phyloP scores from a whole-genome alignment of 2,329 filamentous ascomycete species.

The Colletotrichum phormii region DNA sequence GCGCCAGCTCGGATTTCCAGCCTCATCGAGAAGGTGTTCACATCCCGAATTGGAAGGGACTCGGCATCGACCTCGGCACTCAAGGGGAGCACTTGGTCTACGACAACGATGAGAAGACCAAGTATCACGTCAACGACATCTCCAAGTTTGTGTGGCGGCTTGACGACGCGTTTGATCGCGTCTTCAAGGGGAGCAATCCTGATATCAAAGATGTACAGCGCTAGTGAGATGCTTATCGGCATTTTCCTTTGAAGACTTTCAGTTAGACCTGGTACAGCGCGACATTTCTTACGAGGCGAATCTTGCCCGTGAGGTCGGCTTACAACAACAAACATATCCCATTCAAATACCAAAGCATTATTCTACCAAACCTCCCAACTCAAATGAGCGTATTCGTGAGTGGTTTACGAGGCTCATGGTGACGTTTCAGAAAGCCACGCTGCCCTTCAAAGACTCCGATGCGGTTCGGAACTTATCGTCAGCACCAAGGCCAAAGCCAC shows the following conservation, averaged over 20 bases:
- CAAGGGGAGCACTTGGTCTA: slow-evolving; percentile 42
- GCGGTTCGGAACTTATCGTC: slow-evolving; percentile 26
- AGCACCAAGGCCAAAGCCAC: background rate
- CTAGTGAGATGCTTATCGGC: background rate
- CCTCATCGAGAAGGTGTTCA: slow-evolving; percentile 52
- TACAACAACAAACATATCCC: background rate
- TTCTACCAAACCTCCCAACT: too few relatives aligned
- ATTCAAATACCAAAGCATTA: background rate
- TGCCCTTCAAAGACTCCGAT: slow-evolving; percentile 7
- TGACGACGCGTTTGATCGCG: slow-evolving; percentile 32
- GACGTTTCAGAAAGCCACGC: background rate
- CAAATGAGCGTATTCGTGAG: background rate
- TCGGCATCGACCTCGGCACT: slow-evolving; percentile 39
- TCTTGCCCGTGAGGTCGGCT: background rate
- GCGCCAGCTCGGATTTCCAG: slow-evolving; percentile 55
- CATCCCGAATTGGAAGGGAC: slow-evolving; percentile 42
- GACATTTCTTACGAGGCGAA: background rate
- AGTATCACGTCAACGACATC: slow-evolving; percentile 37
- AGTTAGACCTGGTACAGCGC: background rate
- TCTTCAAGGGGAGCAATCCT: slow-evolving; percentile 34
- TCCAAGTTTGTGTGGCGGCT: slow-evolving; percentile 34
- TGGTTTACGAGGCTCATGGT: background rate
- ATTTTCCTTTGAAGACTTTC: background rate
- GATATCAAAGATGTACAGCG: slow-evolving; percentile 24
- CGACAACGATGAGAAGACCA: slow-evolving; percentile 36